A percentile compares a stretch with the other conserved stretches of the same genome.
phyloP scores from a whole-genome alignment of 1,139 yeast genomes.

The Pneumocystis jirovecii region DNA sequence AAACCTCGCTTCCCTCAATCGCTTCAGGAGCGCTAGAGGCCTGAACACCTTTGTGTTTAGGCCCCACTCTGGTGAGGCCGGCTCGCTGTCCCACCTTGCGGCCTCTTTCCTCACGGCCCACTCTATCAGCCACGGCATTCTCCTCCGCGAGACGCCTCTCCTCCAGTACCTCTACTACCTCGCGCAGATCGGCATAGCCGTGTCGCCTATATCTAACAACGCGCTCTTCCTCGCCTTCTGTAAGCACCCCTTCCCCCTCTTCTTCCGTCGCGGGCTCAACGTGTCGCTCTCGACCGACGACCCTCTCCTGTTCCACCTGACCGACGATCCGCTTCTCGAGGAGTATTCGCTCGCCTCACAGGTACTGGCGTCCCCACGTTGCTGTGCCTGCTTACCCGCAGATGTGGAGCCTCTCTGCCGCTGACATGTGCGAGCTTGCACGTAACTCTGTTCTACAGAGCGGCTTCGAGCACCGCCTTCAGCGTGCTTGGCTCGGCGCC shows the following conservation, averaged over 20 bases:
- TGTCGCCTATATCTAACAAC: slow-evolving; percentile 95
- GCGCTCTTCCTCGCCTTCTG: slow-evolving; percentile 90
- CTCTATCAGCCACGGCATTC: slow-evolving; percentile 64
- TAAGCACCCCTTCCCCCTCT: slow-evolving; percentile 80
- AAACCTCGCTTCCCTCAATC: slow-evolving; percentile 70
- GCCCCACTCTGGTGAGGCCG: slow-evolving; percentile 99
- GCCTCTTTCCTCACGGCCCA: slow-evolving; percentile 81
- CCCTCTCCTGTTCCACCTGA: slow-evolving; percentile 86
- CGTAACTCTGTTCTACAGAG: slow-evolving; percentile 74
- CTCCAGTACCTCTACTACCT: slow-evolving; percentile 83
- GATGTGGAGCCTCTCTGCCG: slow-evolving; percentile 79
- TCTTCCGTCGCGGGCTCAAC: slow-evolving; percentile 82
- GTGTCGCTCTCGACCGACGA: slow-evolving; percentile 89
- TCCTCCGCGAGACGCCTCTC: slow-evolving; percentile 82
- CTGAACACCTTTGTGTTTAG: slow-evolving; percentile 81
- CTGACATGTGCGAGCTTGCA: slow-evolving; percentile 90
- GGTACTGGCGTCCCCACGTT: slow-evolving; percentile 9
- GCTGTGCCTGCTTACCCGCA: background rate
- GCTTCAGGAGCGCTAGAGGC: slow-evolving; percentile 57
- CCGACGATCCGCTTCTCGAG: slow-evolving; percentile 94
- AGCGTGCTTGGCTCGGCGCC: slow-evolving; percentile 79
- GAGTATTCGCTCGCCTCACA: slow-evolving; percentile 97
- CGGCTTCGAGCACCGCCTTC: slow-evolving; percentile 77
- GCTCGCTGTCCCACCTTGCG: slow-evolving; percentile 93
- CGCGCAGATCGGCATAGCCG: slow-evolving; percentile 95